phyloP scores from a whole-genome alignment of 169 alveolate genomes.

The Neospora caninum region DNA sequence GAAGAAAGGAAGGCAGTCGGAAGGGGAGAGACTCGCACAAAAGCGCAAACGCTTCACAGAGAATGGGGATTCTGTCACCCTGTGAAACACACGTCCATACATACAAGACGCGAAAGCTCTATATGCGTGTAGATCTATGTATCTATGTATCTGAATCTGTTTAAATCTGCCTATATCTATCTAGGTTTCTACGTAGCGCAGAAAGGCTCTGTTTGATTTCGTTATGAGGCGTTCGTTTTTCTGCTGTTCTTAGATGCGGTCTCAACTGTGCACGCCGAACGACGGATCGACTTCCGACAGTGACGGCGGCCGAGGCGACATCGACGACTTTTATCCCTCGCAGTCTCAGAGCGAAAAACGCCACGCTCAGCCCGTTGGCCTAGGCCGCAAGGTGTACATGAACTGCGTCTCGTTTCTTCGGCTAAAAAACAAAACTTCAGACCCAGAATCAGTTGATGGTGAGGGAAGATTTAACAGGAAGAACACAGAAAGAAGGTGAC shows the following conservation, averaged over 20 bases:
- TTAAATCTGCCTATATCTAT: too few relatives aligned
- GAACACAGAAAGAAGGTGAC: too few relatives aligned
- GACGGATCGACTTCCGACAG: conserved; percentile 7
- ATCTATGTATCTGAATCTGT: background rate
- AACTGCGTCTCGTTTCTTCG: conserved; percentile 44
- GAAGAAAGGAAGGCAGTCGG: too few relatives aligned
- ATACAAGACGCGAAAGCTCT: too few relatives aligned
- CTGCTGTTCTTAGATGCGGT: conserved; percentile 3
- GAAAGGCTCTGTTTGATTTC: too few relatives aligned
- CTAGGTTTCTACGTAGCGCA: too few relatives aligned
- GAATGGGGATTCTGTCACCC: too few relatives aligned
- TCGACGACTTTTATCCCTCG: conserved; percentile 22
- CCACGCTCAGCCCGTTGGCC: conserved; percentile 6
- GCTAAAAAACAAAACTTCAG: conserved; percentile 20
- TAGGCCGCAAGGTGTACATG: conserved; percentile 1
- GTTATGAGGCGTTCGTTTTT: too few relatives aligned
- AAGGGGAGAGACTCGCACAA: too few relatives aligned
- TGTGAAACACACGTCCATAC: too few relatives aligned
- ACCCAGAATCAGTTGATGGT: conserved; percentile 48
- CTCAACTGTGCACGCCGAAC: conserved; percentile 47
- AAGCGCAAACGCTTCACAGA: too few relatives aligned
- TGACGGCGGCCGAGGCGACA: conserved; percentile 25
- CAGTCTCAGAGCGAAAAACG: background rate
- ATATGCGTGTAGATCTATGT: too few relatives aligned
- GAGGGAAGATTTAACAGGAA: background rate